A percentile compares a stretch with the other conserved stretches of the same genome.
Evolutionary conservation across 169 alveolate genomes (phyloP).

Genomic region (Eimeria acervulina): DNA sequence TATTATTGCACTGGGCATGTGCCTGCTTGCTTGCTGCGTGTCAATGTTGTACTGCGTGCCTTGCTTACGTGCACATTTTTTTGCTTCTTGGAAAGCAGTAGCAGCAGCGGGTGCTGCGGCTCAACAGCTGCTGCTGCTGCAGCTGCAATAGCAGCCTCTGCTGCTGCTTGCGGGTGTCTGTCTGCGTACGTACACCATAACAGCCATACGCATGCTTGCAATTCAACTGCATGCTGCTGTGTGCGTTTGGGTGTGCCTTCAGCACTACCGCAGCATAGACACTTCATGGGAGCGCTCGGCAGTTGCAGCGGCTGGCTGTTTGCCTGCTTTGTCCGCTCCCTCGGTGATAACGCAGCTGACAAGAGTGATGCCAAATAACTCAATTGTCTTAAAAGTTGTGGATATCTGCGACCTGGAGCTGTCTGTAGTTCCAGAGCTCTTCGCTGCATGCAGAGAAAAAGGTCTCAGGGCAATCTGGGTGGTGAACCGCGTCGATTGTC

Average conservation of each 20-base stretch:
- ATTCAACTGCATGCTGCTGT: background rate
- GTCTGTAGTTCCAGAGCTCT: constrained; percentile 92
- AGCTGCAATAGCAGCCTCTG: background rate
- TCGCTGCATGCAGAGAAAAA: constrained; percentile 90
- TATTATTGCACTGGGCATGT: background rate
- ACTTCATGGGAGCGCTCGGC: constrained; percentile 50
- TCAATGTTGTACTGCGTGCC: background rate
- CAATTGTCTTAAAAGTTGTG: constrained; percentile 89
- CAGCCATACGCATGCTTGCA: background rate
- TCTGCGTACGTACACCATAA: background rate
- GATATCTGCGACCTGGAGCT: constrained; percentile 92
- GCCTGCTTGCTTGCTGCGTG: background rate
- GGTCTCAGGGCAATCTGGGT: constrained; percentile 91
- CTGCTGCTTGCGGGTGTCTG: background rate
- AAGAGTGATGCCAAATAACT: constrained; percentile 67
- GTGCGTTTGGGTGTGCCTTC: background rate
- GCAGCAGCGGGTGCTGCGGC: background rate
- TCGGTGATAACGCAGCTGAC: constrained; percentile 43
- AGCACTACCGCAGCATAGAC: constrained; percentile 60
- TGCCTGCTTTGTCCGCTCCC: constrained; percentile 19
- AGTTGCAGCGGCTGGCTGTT: background rate
- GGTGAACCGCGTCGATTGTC: constrained; percentile 91
- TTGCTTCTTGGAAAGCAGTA: background rate
- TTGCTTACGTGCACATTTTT: background rate
- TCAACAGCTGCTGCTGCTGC: background rate